These are phyloP conservation scores for Colletotrichum filicis DNA, from an alignment of 2,329 filamentous ascomycete species.

Conservation along the genomic window DNA sequence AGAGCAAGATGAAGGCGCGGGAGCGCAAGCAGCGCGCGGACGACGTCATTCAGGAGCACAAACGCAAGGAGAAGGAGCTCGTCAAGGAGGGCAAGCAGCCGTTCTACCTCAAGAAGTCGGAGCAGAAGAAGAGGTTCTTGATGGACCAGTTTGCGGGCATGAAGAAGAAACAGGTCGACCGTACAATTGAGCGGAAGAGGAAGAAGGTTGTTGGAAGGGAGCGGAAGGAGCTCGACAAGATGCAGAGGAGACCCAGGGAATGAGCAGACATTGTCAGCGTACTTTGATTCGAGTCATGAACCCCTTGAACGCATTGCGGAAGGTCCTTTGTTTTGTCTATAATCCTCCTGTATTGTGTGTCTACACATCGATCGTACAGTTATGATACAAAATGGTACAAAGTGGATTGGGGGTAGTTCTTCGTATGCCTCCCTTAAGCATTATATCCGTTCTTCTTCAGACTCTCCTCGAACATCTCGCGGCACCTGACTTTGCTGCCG, in stretches of 20 bases:
- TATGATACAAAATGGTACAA: slow-evolving; percentile 31
- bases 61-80: slow-evolving; percentile 83
- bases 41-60: slow-evolving; percentile 78
- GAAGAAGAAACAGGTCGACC: slow-evolving; percentile 86
- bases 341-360: background rate
- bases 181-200: slow-evolving; percentile 84
- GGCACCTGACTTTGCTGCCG: slow-evolving; percentile 84
- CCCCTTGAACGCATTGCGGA: background rate
- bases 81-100: slow-evolving; percentile 91
- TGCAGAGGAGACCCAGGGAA: slow-evolving; percentile 44
- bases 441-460: slow-evolving; percentile 49
- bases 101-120: slow-evolving; percentile 92
- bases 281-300: background rate
- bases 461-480: slow-evolving; percentile 78
- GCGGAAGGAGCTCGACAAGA: slow-evolving; percentile 73
- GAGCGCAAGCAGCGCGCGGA: slow-evolving; percentile 76
- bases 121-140: slow-evolving; percentile 88
- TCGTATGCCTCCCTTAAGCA: background rate
- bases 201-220: slow-evolving; percentile 92
- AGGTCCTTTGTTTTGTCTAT: slow-evolving; percentile 9
- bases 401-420: background rate
- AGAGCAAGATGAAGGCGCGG: slow-evolving; percentile 79
- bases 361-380: slow-evolving; percentile 23
- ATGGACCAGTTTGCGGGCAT: slow-evolving; percentile 83
- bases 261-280: background rate